Base-by-base conservation (phyloP, 306 rosid species). In the Prunus campanulata region DNA sequence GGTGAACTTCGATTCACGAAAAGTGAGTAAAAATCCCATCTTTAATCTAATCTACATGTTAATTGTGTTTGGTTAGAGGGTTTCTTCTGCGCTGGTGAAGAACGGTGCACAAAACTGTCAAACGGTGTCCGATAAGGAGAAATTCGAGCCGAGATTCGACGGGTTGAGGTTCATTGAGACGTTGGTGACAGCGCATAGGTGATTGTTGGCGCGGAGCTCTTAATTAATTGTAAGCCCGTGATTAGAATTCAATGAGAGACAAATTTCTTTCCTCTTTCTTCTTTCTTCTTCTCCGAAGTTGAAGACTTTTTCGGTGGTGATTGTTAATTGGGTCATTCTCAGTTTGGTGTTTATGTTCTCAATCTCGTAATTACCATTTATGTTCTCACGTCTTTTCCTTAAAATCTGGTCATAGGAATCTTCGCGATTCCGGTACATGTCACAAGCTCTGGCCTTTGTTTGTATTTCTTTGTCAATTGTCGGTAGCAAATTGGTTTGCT, bases 161-260 rank as follows among this genome's bases (percentile, higher is more conserved):
- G 98, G 98, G 6, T 81, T 95, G 86, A 90, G 92, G 27, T 95
- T 95, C 87, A 90, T 92, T 25, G 97, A 95, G 78, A 95, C 98
- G 56, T 75, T 95, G 44, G 89, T 95, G 56, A 95, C 98, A 46
- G 98, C 98, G 14, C 98, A 95, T 72, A 83, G 98, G 84, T 95
- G 83, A 85, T 11, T 3, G 1, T 47, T 11, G 6, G 72, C 29
- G 63, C 29, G 55, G 52, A 22, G 79, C 42, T n/a, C 27, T 11
- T 16, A 52, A 32, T 49, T 22, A 14, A n/a, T 35, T 51, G 60
- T 51, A 64, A 65, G 55, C 48, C 61, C 4, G 19, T 44, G 30
- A 46, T 62, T 61, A 44, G 76, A 15, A 46, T 42, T 44, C 56
- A 39, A 39, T 39, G 9, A 24, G 46, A 60, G 68, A 24, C 32